phyloP scores from a whole-genome alignment of 1,284 basidiomycete genomes.

The Trichosporon sp. region DNA sequence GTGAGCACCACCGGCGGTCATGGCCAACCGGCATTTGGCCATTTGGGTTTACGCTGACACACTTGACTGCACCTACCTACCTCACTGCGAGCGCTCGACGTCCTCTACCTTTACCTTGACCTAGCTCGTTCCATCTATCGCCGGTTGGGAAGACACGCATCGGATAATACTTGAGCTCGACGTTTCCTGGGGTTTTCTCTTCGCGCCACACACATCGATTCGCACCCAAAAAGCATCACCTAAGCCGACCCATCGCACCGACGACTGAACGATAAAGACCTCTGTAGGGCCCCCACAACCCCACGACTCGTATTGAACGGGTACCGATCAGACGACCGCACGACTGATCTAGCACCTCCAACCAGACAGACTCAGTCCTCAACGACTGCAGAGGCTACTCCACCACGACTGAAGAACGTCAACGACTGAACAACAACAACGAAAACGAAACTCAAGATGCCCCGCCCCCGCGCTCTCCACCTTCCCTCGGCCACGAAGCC shows the following conservation, averaged over 20 bases:
- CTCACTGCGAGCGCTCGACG: too few relatives aligned
- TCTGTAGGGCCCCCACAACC: too few relatives aligned
- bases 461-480: slow-evolving; percentile 14
- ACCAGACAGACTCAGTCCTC: not conserved
- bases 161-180: not conserved
- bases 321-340: not conserved
- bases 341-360: not conserved
- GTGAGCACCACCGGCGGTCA: not conserved
- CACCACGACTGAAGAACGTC: too few relatives aligned
- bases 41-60: not conserved
- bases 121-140: not conserved
- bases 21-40: too few relatives aligned
- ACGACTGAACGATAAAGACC: too few relatives aligned
- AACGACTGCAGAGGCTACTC: too few relatives aligned
- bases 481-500: slow-evolving; percentile 14
- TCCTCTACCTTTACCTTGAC: not conserved
- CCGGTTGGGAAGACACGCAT: not conserved
- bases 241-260: too few relatives aligned
- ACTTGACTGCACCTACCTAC: not conserved
- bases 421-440: not conserved
- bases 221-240: too few relatives aligned
- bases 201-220: not conserved
- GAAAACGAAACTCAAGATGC: slow-evolving; percentile 4
- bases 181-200: not conserved
- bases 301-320: not conserved